Evolutionary conservation across 2,329 filamentous ascomycete genomes (phyloP).

Genomic region (Trichoderma aggressivum): DNA sequence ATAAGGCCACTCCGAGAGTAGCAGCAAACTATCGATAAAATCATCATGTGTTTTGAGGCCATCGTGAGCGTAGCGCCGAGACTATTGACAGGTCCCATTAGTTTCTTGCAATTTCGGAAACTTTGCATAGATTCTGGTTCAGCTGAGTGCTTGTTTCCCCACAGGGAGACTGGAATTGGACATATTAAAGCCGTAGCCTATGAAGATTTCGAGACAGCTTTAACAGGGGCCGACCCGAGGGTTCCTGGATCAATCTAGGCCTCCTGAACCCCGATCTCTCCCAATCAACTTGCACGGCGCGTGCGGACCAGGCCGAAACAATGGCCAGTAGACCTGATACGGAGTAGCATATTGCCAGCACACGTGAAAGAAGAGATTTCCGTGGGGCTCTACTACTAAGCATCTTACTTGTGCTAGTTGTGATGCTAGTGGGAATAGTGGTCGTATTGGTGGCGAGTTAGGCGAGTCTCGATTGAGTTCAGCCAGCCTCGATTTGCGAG

Average conservation of each 20-base stretch:
- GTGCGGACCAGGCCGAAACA: background rate
- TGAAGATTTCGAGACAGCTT: background rate
- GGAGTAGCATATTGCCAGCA: background rate
- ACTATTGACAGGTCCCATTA: background rate
- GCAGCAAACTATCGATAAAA: background rate
- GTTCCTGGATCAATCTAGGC: background rate
- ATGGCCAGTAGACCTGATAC: background rate
- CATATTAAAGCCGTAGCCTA: background rate
- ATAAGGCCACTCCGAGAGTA: background rate
- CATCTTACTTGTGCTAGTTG: background rate
- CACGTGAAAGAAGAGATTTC: background rate
- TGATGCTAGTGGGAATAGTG: background rate
- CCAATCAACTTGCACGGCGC: background rate
- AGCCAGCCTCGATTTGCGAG: background rate
- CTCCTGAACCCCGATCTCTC: background rate
- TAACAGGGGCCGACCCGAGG: background rate
- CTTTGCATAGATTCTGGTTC: background rate
- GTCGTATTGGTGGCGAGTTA: background rate
- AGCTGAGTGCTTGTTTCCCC: background rate
- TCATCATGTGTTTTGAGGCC: background rate
- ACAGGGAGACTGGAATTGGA: background rate
- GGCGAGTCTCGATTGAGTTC: background rate
- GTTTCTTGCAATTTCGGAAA: background rate
- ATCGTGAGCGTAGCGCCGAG: background rate
- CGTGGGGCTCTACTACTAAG: background rate